These are phyloP conservation scores for Dentipellis sp. DNA, from an alignment of 768 basidiomycete genomes.

Conservation along the genomic window DNA sequence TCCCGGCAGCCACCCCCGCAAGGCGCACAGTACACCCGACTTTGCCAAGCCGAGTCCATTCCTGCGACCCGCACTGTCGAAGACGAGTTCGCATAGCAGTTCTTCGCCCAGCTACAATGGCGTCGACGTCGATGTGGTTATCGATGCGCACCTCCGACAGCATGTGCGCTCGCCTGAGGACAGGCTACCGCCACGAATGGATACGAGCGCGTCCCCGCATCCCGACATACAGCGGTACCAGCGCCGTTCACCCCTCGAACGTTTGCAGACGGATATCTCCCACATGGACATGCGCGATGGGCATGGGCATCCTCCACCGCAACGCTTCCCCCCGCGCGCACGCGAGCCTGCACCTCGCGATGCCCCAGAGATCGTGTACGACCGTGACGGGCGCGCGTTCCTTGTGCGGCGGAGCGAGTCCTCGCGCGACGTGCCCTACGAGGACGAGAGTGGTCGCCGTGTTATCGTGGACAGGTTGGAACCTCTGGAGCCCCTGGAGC, in stretches of 20 bases:
- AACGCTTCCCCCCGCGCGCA: not conserved
- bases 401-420: not conserved
- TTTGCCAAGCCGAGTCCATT: not conserved
- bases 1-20: slow-evolving; percentile 3
- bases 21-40: slow-evolving; percentile 5
- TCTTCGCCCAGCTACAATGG: not conserved
- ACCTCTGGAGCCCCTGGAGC: not conserved
- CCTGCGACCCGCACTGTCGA: not conserved
- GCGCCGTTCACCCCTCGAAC: not conserved
- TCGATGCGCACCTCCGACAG: not conserved
- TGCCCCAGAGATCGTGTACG: not conserved
- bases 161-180: not conserved
- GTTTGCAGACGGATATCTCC: not conserved
- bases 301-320: not conserved
- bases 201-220: not conserved
- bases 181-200: not conserved
- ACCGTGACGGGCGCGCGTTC: not conserved
- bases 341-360: not conserved
- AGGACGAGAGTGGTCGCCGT: not conserved
- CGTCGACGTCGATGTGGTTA: not conserved
- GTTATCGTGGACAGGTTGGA: not conserved
- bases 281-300: not conserved
- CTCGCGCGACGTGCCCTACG: not conserved
- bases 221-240: not conserved
- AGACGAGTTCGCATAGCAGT: not conserved